phyloP scores from a whole-genome alignment of 176 grass and related monocot species.

The Aechmea fasciata region DNA sequence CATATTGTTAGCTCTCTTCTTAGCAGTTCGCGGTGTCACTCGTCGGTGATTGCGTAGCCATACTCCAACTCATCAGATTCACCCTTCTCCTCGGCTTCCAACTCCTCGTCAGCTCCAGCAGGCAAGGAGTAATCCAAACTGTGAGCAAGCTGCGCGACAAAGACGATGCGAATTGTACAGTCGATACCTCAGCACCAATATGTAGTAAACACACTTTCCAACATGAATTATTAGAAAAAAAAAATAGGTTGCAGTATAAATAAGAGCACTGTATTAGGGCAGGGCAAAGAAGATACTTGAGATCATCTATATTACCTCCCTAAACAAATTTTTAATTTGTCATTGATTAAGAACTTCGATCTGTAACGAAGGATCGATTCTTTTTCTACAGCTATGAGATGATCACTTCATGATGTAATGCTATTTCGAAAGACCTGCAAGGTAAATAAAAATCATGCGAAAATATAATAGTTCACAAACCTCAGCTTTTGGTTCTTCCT shows the following conservation, averaged over 20 bases:
- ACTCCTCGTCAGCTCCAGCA: background rate
- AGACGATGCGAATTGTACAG: background rate
- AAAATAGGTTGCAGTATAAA: background rate
- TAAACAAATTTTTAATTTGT: background rate
- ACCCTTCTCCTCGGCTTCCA: background rate
- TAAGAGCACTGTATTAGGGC: too few relatives aligned
- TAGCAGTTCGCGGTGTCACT: background rate
- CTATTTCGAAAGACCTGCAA: background rate
- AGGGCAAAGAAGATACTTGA: too few relatives aligned
- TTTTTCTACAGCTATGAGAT: background rate
- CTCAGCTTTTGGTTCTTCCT: conserved; percentile 39
- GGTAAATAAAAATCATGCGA: background rate
- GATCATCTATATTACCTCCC: background rate
- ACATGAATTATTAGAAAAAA: background rate
- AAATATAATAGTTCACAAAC: conserved; percentile 17
- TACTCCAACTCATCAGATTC: background rate
- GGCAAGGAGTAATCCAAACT: background rate
- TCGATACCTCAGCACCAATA: background rate
- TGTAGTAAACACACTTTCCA: background rate
- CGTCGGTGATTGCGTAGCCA: background rate
- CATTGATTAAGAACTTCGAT: background rate
- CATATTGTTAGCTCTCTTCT: background rate
- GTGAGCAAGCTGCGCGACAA: background rate
- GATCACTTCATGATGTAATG: background rate
- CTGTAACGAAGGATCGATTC: background rate